Evolutionary conservation across 768 basidiomycete genomes (phyloP), one percentile per base, ranked within the genome.

Genomic region (Pholiota microspora): DNA sequence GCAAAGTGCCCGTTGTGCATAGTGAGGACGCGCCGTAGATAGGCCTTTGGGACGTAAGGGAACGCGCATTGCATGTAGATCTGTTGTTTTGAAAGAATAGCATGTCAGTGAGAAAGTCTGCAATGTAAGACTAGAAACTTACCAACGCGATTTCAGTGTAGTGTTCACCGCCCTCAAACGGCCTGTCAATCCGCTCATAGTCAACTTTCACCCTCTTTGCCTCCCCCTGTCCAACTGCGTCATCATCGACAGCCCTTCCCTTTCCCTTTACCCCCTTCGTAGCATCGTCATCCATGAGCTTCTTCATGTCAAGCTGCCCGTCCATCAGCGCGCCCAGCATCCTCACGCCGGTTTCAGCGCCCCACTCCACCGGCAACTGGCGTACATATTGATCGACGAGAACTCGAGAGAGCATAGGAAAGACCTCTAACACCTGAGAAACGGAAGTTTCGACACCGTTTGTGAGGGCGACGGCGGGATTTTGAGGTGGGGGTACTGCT

Each of bases 121-220:
- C 3, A 16, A 16, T 5, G 23, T 21, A 12, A 23, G 1, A 42
- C 18, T 21, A 21, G 23, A 12, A 38, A 42, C 40, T 10, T 42
- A 42, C 40, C 18, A 71, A 34, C 2, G 82, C 78, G 2, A 86
- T 67, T 0, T 77, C 71, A 8, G 63, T 55, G 64, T 92, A 89
- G 23, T 70, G 56, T 3, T 59, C 51, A 0, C 81, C 78, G n/a
- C 74, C 76, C 2, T 64, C 59, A 59, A 67, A 72, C 1, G 63
- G 63, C 27, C 88, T 73, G 7, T 82, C 74, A 48, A 67, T 71
- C 63, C 67, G 74, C 21, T 66, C 69, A 64, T 86, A 87, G 63
- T 90, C 86, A 10, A 83, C 63, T 59, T 78, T 79, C 12, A 67
- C 59, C 59, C 72, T 82, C 59, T 73, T 70, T 27, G 72, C 79